Conservation (phyloP, 1,284 basidiomycete genomes). For the Cryptococcus amylolentus region DNA sequence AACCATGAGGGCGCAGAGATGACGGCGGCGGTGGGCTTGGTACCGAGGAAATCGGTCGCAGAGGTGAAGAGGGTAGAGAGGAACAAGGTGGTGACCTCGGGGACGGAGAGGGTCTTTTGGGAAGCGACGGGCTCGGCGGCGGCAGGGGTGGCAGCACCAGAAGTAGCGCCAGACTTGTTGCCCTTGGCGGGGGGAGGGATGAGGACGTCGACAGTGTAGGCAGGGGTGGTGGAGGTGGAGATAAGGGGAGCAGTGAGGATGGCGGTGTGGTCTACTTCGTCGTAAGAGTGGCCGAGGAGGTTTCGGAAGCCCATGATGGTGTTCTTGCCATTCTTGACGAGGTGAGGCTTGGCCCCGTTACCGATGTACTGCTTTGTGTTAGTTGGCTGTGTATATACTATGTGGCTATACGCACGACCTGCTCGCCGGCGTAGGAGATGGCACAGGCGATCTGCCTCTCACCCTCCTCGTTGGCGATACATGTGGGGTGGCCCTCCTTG, state of each 20-base stretch:
- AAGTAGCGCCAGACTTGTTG: conserved; percentile 53
- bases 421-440: conserved; percentile 84
- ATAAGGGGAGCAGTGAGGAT: conserved; percentile 55
- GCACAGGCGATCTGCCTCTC: conserved; percentile 97
- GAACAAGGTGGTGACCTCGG: conserved; percentile 83
- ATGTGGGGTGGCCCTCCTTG: conserved; percentile 88
- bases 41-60: conserved; percentile 88
- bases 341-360: conserved; percentile 89
- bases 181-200: conserved; percentile 65
- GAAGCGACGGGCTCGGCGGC: conserved; percentile 73
- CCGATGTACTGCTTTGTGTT: conserved; percentile 73
- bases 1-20: conserved; percentile 79
- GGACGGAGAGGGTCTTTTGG: conserved; percentile 73
- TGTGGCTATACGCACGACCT: conserved; percentile 62
- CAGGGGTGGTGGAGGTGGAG: conserved; percentile 69
- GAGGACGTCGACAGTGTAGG: conserved; percentile 80
- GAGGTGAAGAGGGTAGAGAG: conserved; percentile 78
- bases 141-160: conserved; percentile 62
- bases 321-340: conserved; percentile 92
- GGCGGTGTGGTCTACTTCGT: conserved; percentile 51
- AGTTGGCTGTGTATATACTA: too few relatives aligned
- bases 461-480: conserved; percentile 97
- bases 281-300: conserved; percentile 78
- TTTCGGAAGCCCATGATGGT: conserved; percentile 93
- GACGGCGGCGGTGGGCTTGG: conserved; percentile 73